A percentile compares a stretch with the other conserved stretches of the same genome.
Conservation (phyloP, 2,329 filamentous ascomycete genomes). For the Verticillium longisporum region DNA sequence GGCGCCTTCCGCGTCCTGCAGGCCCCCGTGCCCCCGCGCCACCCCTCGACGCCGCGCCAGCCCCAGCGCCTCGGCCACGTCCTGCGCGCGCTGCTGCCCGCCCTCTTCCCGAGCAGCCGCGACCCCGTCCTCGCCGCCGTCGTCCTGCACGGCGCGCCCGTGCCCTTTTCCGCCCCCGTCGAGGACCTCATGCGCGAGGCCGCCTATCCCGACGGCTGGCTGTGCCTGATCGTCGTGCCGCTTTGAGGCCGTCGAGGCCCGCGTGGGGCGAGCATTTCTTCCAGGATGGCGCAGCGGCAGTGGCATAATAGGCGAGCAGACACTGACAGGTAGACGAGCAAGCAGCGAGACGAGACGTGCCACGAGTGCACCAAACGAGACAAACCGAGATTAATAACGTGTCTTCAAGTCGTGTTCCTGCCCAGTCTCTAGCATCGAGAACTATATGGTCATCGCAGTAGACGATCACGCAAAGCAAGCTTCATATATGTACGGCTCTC, state of each 20-base stretch:
- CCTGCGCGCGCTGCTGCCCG: conserved; percentile 67
- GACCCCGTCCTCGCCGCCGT: conserved; percentile 79
- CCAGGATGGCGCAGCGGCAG: too few relatives aligned
- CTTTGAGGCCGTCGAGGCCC: conserved; percentile 41
- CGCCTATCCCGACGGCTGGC: conserved; percentile 87
- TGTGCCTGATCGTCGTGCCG: conserved; percentile 75
- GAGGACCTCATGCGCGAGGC: conserved; percentile 78
- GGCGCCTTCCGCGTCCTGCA: conserved; percentile 69
- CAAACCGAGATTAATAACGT: too few relatives aligned
- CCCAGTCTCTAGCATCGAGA: background rate
- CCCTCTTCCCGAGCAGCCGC: conserved; percentile 78
- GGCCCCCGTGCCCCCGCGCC: conserved; percentile 54
- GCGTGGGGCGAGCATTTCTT: too few relatives aligned
- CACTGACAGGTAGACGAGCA: too few relatives aligned
- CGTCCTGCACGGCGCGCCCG: conserved; percentile 75
- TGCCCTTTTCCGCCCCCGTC: conserved; percentile 68
- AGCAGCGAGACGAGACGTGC: too few relatives aligned
- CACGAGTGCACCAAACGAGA: too few relatives aligned
- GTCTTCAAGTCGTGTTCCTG: background rate
- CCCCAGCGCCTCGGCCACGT: conserved; percentile 63
- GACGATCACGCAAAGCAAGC: background rate
- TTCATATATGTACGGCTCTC: background rate
- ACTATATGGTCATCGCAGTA: background rate
- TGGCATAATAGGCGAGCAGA: too few relatives aligned
- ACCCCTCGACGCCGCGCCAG: conserved; percentile 25